A percentile compares a stretch with the other conserved stretches of the same genome.
phyloP scores from a whole-genome alignment of 1,284 basidiomycete genomes.

The Lentinula novae-zelandiae region DNA sequence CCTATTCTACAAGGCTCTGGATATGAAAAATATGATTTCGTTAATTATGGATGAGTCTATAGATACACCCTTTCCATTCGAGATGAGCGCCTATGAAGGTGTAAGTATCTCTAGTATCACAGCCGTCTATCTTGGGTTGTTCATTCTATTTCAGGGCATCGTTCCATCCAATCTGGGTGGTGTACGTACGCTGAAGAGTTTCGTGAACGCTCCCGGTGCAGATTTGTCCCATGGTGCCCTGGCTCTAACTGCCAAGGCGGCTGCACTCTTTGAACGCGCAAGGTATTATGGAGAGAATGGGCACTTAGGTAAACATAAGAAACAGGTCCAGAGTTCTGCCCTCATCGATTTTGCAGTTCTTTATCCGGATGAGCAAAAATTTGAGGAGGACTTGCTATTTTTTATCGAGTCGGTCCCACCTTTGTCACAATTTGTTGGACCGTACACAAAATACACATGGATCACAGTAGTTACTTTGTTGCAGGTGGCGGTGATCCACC shows the following conservation, averaged over 20 bases:
- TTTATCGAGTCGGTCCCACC: conserved; percentile 25
- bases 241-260: conserved; percentile 28
- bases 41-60: conserved; percentile 28
- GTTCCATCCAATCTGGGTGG: conserved; percentile 12
- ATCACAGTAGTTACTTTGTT: conserved; percentile 29
- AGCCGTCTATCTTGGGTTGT: neutral
- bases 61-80: conserved; percentile 41
- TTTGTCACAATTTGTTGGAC: conserved; percentile 14
- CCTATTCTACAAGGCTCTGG: conserved; percentile 35
- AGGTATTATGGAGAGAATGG: conserved; percentile 23
- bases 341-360: neutral
- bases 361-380: conserved; percentile 1
- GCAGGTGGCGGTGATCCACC: conserved; percentile 29
- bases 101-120: conserved; percentile 16
- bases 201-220: conserved; percentile 23
- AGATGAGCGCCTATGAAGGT: conserved; percentile 28
- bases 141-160: conserved; percentile 17
- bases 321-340: neutral
- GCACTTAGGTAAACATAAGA: conserved; percentile 21
- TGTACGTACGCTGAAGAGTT: conserved; percentile 22
- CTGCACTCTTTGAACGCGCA: conserved; percentile 30
- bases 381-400: conserved; percentile 31
- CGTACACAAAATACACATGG: conserved; percentile 15
- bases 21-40: conserved; percentile 29
- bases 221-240: conserved; percentile 10